These are phyloP conservation scores for Pseudocercospora macadamiae DNA, from an alignment of 2,329 filamentous ascomycete genomes.

Conservation along the genomic window DNA sequence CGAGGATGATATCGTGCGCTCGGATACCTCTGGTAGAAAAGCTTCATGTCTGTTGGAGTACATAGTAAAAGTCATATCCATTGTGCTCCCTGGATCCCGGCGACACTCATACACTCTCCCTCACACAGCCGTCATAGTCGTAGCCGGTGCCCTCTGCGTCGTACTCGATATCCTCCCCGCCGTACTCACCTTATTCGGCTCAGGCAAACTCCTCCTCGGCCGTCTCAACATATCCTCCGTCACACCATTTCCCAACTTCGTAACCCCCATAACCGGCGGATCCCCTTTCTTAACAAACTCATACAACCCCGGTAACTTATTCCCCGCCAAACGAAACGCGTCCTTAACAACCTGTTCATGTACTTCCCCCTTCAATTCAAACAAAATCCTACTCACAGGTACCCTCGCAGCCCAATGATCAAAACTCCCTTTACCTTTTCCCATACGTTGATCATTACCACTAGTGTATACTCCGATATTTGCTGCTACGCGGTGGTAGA, in stretches of 20 bases:
- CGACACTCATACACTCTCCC: no score
- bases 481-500: slow-evolving; percentile 89
- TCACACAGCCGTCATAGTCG: no score
- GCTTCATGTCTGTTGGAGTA: no score
- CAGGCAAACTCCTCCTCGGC: slow-evolving; percentile 53
- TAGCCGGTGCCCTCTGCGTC: no score
- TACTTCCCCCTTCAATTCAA: slow-evolving; percentile 87
- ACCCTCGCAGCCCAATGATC: slow-evolving; percentile 94
- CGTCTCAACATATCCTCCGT: slow-evolving; percentile 83
- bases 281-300: slow-evolving; percentile 95
- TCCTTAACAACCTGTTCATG: slow-evolving; percentile 95
- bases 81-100: no score
- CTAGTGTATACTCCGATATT: slow-evolving; percentile 95
- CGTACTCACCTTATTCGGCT: slow-evolving; percentile 32
- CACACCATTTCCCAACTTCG: slow-evolving; percentile 78
- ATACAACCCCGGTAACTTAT: slow-evolving; percentile 89
- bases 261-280: slow-evolving; percentile 85
- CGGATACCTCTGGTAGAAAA: no score
- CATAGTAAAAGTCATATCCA: no score
- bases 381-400: slow-evolving; percentile 85
- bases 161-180: slow-evolving; percentile 33
- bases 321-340: slow-evolving; percentile 89
- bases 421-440: slow-evolving; percentile 96
- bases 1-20: no score
- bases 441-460: slow-evolving; percentile 98